Evolutionary conservation across 805 yeast genomes (phyloP), one percentile per base, ranked within the genome.

Genomic region (Saccharomyces mikatae): DNA sequence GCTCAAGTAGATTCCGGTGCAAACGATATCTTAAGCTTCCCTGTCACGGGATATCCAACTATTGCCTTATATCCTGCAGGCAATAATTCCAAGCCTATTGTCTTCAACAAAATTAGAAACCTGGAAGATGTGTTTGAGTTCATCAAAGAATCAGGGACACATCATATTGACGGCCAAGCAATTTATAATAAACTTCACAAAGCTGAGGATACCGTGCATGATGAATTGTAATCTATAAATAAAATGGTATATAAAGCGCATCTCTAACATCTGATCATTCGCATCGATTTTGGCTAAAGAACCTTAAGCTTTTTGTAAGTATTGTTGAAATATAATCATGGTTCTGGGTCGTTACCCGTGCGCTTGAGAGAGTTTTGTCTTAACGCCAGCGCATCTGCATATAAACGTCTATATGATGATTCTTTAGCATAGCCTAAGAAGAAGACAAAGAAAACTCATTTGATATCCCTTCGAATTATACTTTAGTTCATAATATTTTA

Each of bases 1-100:
- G 97, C 96, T 62, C 83, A 91, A 72, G 74, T 94, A 54, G 97
- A 94, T 74, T 96, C 92, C 70, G 86, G 96, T 56, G 78, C 76
- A 62, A 94, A 94, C 71, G 99, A 94, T 71, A 89, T 92, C 57
- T 54, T 62, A 28, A 85, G 82, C 55, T 86, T 87, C 61, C 84
- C 82, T 49, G 84, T 94, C 62, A 76, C 80, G 59, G 97, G 97
- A 54, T 94, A 88, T 80, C 99, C 99, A 74, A 92, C 97, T 54
- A 76, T 94, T 63, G 80, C 86, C 68, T 79, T 92, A 55, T 94
- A 84, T 79, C 97, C 96, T 66, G 98, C 96, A 59, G 87, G 87
- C 59, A 81, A 82, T 67, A 80, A 83, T 70, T 73, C 79, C 49
- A 76, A 78, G 56, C 90, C 92, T 56, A 71, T 90, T 56, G 73